phyloP scores from a whole-genome alignment of 495 filamentous ascomycete genomes.

The Hypoxylon trugodes region DNA sequence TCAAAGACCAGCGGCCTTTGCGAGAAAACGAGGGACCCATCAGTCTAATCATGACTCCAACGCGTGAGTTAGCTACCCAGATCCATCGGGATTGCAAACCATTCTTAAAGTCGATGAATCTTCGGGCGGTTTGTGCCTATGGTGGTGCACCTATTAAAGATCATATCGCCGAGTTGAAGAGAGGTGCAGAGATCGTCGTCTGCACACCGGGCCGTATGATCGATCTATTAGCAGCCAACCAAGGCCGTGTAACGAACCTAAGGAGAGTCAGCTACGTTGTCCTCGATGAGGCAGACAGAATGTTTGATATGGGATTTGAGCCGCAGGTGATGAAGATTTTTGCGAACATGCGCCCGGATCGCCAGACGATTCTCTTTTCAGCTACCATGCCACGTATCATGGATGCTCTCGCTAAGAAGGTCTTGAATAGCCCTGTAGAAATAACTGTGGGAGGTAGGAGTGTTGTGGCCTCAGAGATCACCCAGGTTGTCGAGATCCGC shows the following conservation, averaged over 20 bases:
- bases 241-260: conserved; percentile 90
- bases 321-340: conserved; percentile 98
- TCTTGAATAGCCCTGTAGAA: conserved; percentile 84
- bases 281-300: conserved; percentile 96
- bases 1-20: conserved; percentile 91
- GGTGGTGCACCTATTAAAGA: conserved; percentile 97
- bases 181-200: conserved; percentile 93
- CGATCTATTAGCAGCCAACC: conserved; percentile 91
- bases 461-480: conserved; percentile 94
- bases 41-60: conserved; percentile 89
- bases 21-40: conserved; percentile 87
- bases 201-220: conserved; percentile 98
- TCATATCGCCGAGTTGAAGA: conserved; percentile 95
- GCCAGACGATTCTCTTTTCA: conserved; percentile 94
- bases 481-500: conserved; percentile 89
- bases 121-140: conserved; percentile 95
- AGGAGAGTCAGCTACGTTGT: conserved; percentile 90
- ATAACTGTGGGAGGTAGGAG: conserved; percentile 91
- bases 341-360: conserved; percentile 85
- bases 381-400: conserved; percentile 96
- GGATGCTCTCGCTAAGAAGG: conserved; percentile 89
- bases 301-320: conserved; percentile 99
- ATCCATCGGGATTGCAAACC: conserved; percentile 95
- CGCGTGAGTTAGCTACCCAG: conserved; percentile 92
- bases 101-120: conserved; percentile 85